These are phyloP conservation scores for Candida sanyaensis DNA, from an alignment of 1,139 yeast species.

Conservation along the genomic window DNA sequence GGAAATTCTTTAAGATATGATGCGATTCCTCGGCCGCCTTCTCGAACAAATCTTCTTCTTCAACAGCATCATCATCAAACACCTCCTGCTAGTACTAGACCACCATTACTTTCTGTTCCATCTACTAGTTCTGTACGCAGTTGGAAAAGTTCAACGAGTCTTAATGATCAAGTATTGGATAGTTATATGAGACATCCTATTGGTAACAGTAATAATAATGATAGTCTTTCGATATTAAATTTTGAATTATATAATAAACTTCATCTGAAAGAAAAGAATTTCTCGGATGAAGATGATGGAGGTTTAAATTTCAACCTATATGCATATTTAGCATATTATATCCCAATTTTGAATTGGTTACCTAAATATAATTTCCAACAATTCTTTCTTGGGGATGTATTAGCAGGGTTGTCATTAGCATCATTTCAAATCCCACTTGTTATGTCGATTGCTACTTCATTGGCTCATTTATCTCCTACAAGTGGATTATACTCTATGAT, in stretches of 20 bases:
- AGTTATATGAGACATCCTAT: conserved; percentile 12
- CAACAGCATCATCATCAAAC: too few relatives aligned
- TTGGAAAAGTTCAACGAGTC: conserved; percentile 16
- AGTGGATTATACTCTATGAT: conserved; percentile 33
- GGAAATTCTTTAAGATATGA: conserved; percentile 8
- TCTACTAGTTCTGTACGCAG: conserved; percentile 26
- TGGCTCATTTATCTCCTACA: conserved; percentile 35
- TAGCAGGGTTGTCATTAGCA: conserved; percentile 37
- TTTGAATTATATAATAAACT: conserved; percentile 12
- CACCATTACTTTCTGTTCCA: conserved; percentile 29
- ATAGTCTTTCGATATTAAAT: conserved; percentile 12
- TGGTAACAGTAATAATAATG: conserved; percentile 7
- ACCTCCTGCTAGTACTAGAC: conserved; percentile 13
- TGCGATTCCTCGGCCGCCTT: conserved; percentile 2
- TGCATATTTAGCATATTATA: conserved; percentile 33
- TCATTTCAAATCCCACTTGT: conserved; percentile 38
- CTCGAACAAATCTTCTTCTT: conserved; percentile 1
- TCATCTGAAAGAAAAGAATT: conserved; percentile 3
- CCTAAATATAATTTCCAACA: conserved; percentile 23
- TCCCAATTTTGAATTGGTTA: conserved; percentile 35
- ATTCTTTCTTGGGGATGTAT: conserved; percentile 26
- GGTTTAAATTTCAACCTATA: conserved; percentile 17
- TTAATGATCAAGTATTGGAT: conserved; percentile 22
- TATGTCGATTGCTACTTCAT: conserved; percentile 35
- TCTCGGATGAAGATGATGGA: background rate